Base-by-base conservation (phyloP, 2,329 filamentous ascomycete species). In the Cladosporium sp. region DNA sequence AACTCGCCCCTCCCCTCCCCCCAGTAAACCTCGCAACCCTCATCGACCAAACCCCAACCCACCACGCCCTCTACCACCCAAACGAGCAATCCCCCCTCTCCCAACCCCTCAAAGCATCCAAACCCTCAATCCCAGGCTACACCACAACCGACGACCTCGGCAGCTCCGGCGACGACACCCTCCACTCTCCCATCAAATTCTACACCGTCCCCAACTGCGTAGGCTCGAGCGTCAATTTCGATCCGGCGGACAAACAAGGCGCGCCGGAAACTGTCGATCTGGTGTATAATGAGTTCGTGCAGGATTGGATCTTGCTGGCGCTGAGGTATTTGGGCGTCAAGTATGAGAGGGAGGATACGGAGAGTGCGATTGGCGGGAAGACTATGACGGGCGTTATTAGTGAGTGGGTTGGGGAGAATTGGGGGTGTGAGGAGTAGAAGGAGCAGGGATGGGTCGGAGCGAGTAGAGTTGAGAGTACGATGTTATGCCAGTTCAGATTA, bases 241-340 rank as follows among this genome's bases (percentile, higher is more conserved):
- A 83, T 1, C 54, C 63, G 0, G 59, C 69, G 8, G 41, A 55
- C 9, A 56, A 65, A 16, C 56, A 64, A 7, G 62, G 61, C 9
- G 72, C 79, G 13, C 87, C 88, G 0, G 80, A 86, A 46, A 84
- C 70, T 0, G 89, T 98, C 1, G 92, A 97, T 66, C 67, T 98
- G 7, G 83, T 96, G 12, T 98, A 94, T 64, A 80, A 95, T 51
- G 90, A 95, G 65, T 98, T 96, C 66, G 83, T 97, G 30, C 79
- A 93, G 68, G 83, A 83, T 8, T 94, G 86, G 79, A 73, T 97
- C 33, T 68, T 95, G 15, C 71, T 85, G 9, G 90, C 89, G 2
- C 72, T 95, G 54, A 82, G 83, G 53, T 82, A 78, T 57, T 64
- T 79, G 8, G 78, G 78, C 2, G 66, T 77, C 43, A 72, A 72